Conservation (phyloP, 176 grass and related monocot species). For the Zoysia japonica region DNA sequence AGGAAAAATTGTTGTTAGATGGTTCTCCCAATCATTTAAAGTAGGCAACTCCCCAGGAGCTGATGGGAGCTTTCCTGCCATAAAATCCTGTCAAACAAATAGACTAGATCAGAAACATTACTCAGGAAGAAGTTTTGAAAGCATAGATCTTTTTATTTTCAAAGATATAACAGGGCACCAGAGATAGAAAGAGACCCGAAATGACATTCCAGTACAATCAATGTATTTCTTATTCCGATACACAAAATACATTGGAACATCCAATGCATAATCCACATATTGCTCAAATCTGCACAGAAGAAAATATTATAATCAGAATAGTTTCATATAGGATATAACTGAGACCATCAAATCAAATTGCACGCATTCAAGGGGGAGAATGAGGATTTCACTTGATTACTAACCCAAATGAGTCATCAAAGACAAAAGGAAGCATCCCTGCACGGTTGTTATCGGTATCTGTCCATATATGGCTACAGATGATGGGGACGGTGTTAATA, state of each 20-base stretch:
- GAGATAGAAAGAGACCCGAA: slow-evolving; percentile 66
- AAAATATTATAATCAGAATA: slow-evolving; percentile 30
- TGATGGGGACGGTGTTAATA: slow-evolving; percentile 25
- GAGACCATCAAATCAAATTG: slow-evolving; percentile 19
- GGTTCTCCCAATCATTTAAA: slow-evolving; percentile 97
- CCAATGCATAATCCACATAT: slow-evolving; percentile 92
- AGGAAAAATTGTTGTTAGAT: slow-evolving; percentile 98
- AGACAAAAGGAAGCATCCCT: slow-evolving; percentile 89
- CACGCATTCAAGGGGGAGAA: not conserved
- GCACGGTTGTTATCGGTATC: slow-evolving; percentile 91
- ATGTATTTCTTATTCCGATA: slow-evolving; percentile 90
- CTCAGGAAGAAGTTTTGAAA: not conserved
- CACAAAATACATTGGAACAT: slow-evolving; percentile 96
- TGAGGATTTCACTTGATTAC: slow-evolving; percentile 2
- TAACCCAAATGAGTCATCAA: slow-evolving; percentile 78
- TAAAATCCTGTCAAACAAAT: slow-evolving; percentile 79
- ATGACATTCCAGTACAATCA: slow-evolving; percentile 90
- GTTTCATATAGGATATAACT: slow-evolving; percentile 17
- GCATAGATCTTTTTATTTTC: slow-evolving; percentile 8
- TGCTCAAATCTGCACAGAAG: slow-evolving; percentile 71
- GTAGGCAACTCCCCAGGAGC: slow-evolving; percentile 82
- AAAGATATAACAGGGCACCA: slow-evolving; percentile 8
- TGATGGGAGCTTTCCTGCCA: slow-evolving; percentile 80
- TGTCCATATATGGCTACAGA: slow-evolving; percentile 88
- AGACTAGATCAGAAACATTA: slow-evolving; percentile 13